Base-by-base conservation (phyloP, 352 stramenopile genomes). In the Phytophthora podocarpi region DNA sequence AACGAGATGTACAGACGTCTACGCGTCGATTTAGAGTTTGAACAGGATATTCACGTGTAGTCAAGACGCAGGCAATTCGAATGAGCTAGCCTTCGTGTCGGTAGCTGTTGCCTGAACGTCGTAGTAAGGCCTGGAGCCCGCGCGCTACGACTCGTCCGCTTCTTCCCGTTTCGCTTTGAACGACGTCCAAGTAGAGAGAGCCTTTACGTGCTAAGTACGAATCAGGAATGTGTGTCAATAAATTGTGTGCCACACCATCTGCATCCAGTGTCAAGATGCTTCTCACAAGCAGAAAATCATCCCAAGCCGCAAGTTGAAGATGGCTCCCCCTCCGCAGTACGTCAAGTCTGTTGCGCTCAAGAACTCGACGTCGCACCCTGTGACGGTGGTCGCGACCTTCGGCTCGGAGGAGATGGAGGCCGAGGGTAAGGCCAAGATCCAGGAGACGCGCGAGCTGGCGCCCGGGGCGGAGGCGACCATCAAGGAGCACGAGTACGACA, bases 401-500 rank as follows among this genome's bases (percentile, higher is more conserved):
- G 85, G 85, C 39, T 91, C 83, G 31, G 75, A 86, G 51, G 81
- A 80, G 41, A 72, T 91, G 43, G 82, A 82, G 52, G 79, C 78
- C 30, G 70, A 78, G 28, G 85, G 84, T 34, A 79, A 93, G 48
- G 67, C 64, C 32, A 89, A 91, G 70, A 84, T 93, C 55, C 57
- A 59, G 28, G 76, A 90, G 60, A 82, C 67, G 30, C 55, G 73
- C 35, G 74, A 82, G 57, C 39, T 91, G 34, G 77, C 64, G 20
- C 72, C 83, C 0, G 54, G 78, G 7, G 67, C 64, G 1, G 67
- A 76, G 26, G 55, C 50, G 5, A 75, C 31, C 21, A 63, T 93
- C 32, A 68, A 74, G 28, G 83, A 90, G 54, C 75, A 88, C 53
- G 70, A 83, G 65, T 93, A 88, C 72, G 74, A 95, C 72, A 95